Evolutionary conservation across 2,329 filamentous ascomycete genomes (phyloP).

Genomic region (Trichoderma lentiforme): DNA sequence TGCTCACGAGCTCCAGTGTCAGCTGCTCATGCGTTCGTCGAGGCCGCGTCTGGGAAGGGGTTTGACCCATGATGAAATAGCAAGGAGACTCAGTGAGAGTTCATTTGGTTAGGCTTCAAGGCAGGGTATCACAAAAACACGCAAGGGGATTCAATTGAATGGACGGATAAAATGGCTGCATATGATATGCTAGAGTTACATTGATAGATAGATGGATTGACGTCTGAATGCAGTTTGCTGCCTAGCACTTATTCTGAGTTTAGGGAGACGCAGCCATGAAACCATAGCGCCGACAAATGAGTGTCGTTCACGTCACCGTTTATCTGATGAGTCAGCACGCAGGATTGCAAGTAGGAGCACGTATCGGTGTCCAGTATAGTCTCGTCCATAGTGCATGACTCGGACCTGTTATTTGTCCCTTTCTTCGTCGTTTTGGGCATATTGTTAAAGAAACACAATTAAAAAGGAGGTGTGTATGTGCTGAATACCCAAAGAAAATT

Average conservation of each 20-base stretch:
- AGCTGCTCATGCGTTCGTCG: slow-evolving; percentile 51
- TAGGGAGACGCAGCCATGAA: background rate
- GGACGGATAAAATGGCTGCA: background rate
- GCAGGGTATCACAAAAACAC: background rate
- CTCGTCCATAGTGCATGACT: background rate
- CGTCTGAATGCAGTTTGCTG: background rate
- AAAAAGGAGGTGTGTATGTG: background rate
- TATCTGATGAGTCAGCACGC: background rate
- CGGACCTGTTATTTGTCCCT: background rate
- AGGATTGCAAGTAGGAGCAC: background rate
- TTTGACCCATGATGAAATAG: slow-evolving; percentile 49
- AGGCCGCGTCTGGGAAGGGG: slow-evolving; percentile 44
- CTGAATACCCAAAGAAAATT: background rate
- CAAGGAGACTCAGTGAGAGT: background rate
- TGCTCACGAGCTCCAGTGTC: slow-evolving; percentile 48
- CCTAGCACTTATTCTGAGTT: background rate
- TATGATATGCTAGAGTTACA: slow-evolving; percentile 1
- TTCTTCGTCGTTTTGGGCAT: background rate
- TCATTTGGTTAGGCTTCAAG: background rate
- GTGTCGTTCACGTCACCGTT: background rate
- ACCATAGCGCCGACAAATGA: background rate
- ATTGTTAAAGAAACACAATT: background rate
- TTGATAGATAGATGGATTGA: background rate
- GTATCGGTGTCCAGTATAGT: background rate
- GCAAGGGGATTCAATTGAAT: background rate